Base-by-base conservation (phyloP, 345 rosid genomes). In the Lenwebbia sp. region DNA sequence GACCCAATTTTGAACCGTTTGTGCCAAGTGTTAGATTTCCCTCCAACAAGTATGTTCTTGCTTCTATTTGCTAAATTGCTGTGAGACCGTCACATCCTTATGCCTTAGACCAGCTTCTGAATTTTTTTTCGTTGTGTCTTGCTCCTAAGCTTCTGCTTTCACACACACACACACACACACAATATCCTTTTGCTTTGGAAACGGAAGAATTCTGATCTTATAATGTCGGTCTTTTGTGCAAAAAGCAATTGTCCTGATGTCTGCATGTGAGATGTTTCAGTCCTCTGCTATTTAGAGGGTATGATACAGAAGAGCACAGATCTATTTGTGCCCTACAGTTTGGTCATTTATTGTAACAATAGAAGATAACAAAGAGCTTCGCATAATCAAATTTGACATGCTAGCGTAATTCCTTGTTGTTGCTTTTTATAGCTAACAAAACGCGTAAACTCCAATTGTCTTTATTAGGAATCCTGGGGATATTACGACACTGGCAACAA, bases 401-500 rank as follows among this genome's bases (percentile, higher is more conserved):
- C 56, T 4, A 23, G 44, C 1, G 5, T 30, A 83, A 52, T 26
- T 52, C n/a, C 40, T 28, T 83, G 12, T 19, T 21, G 2, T 10
- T 49, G 41, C 60, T 53, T 41, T 53, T 83, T 53, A 83, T 52
- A 53, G 84, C 84, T 30, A 30, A 83, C 44, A 41, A 52, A 4
- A 21, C 1, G 0, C 28, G 37, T 53, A 28, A 83, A 30, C 44
- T 70, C 47, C 78, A 19, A 28, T 83, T 87, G 84, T 76, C 83
- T 89, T 62, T 85, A 88, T 83, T 91, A 98, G 99, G 89, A 54
- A 96, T 90, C 88, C 93, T 25, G 82, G 92, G 44, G 91, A 93
- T 74, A 88, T 98, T 86, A 91, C 96, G 8, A 91, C 95, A 13
- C 83, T 91, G 92, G 87, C 93, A 52, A 93, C 98, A 87, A 95